Conservation (phyloP, 306 rosid genomes). For the Prunus dulcis region DNA sequence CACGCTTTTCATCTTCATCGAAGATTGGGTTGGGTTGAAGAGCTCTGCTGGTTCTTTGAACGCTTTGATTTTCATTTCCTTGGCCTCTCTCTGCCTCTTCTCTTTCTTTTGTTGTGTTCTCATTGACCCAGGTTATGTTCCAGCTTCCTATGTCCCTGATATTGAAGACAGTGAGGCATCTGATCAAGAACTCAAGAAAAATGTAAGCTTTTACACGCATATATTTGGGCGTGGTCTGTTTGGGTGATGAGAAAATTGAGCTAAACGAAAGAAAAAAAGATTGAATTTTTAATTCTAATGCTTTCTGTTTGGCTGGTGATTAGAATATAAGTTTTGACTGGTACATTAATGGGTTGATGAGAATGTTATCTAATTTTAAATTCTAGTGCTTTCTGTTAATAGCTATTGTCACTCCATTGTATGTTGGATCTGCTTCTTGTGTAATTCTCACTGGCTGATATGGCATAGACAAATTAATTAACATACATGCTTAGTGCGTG, state of each 20-base stretch:
- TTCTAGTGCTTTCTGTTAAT: background rate
- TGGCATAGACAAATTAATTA: background rate
- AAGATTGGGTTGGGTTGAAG: slow-evolving; percentile 64
- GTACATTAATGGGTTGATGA: background rate
- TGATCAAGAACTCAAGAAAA: slow-evolving; percentile 36
- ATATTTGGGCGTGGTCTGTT: background rate
- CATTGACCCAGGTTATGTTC: slow-evolving; percentile 68
- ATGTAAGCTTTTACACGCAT: slow-evolving; percentile 44
- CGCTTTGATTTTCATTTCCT: slow-evolving; percentile 46
- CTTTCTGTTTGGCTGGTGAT: slow-evolving; percentile 19
- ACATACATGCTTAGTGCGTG: background rate
- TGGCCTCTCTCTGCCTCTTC: slow-evolving; percentile 55
- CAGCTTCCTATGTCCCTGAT: slow-evolving; percentile 79
- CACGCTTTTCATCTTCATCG: slow-evolving; percentile 65
- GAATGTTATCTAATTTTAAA: background rate
- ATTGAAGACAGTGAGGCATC: slow-evolving; percentile 42
- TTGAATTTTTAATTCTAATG: background rate
- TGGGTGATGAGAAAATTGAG: slow-evolving; percentile 11
- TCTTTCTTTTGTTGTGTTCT: slow-evolving; percentile 71
- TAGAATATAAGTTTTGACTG: background rate
- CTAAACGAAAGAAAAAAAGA: background rate
- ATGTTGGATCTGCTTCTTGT: background rate
- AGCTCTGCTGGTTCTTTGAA: slow-evolving; percentile 65
- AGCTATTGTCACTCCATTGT: background rate
- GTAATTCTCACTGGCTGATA: background rate